Evolutionary conservation across 2,329 filamentous ascomycete species (phyloP).

Genomic region (Diaporthe helianthi): DNA sequence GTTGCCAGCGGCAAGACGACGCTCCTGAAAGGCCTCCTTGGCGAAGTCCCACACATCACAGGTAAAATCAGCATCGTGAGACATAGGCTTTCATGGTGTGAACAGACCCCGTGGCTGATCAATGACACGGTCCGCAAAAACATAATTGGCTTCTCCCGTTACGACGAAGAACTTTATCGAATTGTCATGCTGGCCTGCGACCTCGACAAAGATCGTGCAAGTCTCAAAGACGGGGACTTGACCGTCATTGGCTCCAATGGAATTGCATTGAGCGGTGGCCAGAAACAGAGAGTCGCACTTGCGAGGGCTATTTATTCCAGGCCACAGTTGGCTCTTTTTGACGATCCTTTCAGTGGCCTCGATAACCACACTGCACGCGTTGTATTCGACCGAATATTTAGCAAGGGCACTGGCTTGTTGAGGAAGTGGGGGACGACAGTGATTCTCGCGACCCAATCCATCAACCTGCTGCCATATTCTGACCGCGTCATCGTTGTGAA

Average conservation of each 20-base stretch:
- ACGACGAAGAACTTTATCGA: conserved; percentile 33
- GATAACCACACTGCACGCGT: conserved; percentile 51
- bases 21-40: conserved; percentile 43
- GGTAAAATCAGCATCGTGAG: neutral
- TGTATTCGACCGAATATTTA: conserved; percentile 52
- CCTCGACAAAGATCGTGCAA: conserved; percentile 40
- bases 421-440: conserved; percentile 47
- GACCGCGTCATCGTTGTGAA: conserved; percentile 8
- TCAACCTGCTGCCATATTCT: conserved; percentile 3
- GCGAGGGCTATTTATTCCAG: conserved; percentile 55
- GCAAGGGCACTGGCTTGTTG: conserved; percentile 48
- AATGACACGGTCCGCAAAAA: conserved; percentile 50
- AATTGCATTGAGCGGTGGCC: conserved; percentile 42
- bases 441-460: conserved; percentile 33
- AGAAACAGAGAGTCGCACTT: conserved; percentile 45
- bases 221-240: conserved; percentile 38
- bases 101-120: conserved; percentile 52
- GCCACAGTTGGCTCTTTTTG: conserved; percentile 50
- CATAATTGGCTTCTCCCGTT: conserved; percentile 46
- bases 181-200: conserved; percentile 40
- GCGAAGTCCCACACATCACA: conserved; percentile 36
- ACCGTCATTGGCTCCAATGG: conserved; percentile 41
- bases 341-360: conserved; percentile 55
- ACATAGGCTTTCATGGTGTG: conserved; percentile 35
- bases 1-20: conserved; percentile 48